These are phyloP conservation scores for Sisymbrium altissimum DNA, from an alignment of 345 rosid species.

Conservation along the genomic window DNA sequence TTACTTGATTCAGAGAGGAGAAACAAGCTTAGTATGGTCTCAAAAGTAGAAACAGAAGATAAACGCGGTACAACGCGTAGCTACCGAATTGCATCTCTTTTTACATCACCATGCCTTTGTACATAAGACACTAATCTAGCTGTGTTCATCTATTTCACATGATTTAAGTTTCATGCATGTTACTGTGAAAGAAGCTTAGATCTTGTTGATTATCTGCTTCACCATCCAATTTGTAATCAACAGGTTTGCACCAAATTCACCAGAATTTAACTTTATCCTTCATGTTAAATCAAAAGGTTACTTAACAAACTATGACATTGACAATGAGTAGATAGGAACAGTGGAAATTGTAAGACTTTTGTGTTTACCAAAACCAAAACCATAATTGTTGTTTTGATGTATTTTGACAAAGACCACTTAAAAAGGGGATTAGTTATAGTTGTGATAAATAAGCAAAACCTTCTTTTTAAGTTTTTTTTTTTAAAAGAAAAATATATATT, in stretches of 20 bases:
- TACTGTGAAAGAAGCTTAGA: neutral
- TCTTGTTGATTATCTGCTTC: slow-evolving; percentile 6
- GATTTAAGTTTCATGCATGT: slow-evolving; percentile 14
- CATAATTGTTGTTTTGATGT: slow-evolving; percentile 26
- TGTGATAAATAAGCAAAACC: slow-evolving; percentile 33
- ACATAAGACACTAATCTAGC: slow-evolving; percentile 30
- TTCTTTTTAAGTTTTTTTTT: neutral
- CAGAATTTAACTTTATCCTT: slow-evolving; percentile 15
- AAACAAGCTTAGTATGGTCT: slow-evolving; percentile 17
- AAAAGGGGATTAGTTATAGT: slow-evolving; percentile 25
- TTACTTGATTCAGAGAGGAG: slow-evolving; percentile 27
- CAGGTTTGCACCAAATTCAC: slow-evolving; percentile 19
- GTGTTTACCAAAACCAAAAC: slow-evolving; percentile 13
- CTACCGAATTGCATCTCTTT: neutral
- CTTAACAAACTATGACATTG: slow-evolving; percentile 30
- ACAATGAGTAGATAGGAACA: slow-evolving; percentile 20
- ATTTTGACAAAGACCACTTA: slow-evolving; percentile 22
- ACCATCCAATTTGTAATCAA: slow-evolving; percentile 20
- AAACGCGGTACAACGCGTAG: neutral
- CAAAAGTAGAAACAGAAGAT: neutral
- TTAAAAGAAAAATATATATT: too few species aligned
- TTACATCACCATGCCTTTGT: slow-evolving; percentile 10
- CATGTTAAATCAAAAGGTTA: slow-evolving; percentile 23
- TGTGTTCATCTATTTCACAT: slow-evolving; percentile 2
- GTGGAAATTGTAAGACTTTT: neutral